Percentiles rank a stretch among this genome's conserved stretches.
phyloP scores from a whole-genome alignment of 1,284 basidiomycete genomes.

The Heterobasidion occidentale region DNA sequence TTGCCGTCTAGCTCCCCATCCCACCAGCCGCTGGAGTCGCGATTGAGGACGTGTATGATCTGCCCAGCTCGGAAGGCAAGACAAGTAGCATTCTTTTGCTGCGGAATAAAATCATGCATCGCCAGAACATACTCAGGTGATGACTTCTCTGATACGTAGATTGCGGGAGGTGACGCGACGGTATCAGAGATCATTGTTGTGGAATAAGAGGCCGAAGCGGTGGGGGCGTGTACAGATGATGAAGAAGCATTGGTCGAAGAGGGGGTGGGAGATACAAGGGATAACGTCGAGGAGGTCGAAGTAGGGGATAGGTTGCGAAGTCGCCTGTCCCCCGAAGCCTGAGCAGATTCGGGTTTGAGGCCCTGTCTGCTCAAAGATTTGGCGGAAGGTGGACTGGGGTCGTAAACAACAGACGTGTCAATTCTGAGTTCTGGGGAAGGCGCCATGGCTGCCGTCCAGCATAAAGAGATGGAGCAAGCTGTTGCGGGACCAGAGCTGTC shows the following conservation, averaged over 20 bases:
- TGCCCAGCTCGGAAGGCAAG: slow-evolving; percentile 87
- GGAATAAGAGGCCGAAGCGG: slow-evolving; percentile 15
- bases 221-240: slow-evolving; percentile 36
- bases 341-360: slow-evolving; percentile 6
- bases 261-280: slow-evolving; percentile 43
- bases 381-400: slow-evolving; percentile 8
- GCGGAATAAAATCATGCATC: slow-evolving; percentile 80
- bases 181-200: slow-evolving; percentile 16
- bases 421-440: slow-evolving; percentile 15
- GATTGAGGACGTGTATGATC: slow-evolving; percentile 83
- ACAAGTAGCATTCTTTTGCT: slow-evolving; percentile 70
- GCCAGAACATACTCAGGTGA: slow-evolving; percentile 69
- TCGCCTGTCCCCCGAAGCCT: slow-evolving; percentile 18
- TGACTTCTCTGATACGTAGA: slow-evolving; percentile 28
- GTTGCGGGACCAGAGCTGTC: not conserved
- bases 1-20: slow-evolving; percentile 86
- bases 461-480: not conserved
- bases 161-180: slow-evolving; percentile 13
- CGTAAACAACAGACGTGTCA: slow-evolving; percentile 14
- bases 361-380: slow-evolving; percentile 2
- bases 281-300: slow-evolving; percentile 47
- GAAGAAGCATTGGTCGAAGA: slow-evolving; percentile 48
- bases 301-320: slow-evolving; percentile 43
- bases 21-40: slow-evolving; percentile 95
- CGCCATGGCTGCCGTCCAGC: not conserved